phyloP scores from a whole-genome alignment of 2,329 filamentous ascomycete genomes.

The Trichoderma citrinoviride region DNA sequence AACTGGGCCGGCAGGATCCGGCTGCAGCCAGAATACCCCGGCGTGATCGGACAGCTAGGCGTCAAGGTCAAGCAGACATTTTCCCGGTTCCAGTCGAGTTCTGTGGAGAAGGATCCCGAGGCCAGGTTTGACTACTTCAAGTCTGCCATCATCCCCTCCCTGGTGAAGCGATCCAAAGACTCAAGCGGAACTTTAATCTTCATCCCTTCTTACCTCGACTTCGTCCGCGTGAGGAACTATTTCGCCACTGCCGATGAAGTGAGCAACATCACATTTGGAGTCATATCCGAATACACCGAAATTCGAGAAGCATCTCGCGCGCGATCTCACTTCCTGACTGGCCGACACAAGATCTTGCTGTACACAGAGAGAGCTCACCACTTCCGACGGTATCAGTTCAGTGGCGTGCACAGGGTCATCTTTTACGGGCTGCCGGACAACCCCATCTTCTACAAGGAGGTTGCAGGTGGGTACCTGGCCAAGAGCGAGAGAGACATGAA shows the following conservation, averaged over 20 bases:
- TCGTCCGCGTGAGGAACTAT: conserved; percentile 88
- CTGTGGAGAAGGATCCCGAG: conserved; percentile 75
- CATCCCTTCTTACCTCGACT: conserved; percentile 91
- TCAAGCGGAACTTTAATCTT: conserved; percentile 75
- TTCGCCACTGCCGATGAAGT: conserved; percentile 69
- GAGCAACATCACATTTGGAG: conserved; percentile 60
- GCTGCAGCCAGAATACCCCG: conserved; percentile 65
- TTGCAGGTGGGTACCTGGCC: conserved; percentile 65
- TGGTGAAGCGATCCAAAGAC: conserved; percentile 66
- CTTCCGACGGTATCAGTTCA: conserved; percentile 82
- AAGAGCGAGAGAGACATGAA: conserved; percentile 56
- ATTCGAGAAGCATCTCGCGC: conserved; percentile 77
- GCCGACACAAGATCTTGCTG: conserved; percentile 76
- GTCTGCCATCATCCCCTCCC: conserved; percentile 71
- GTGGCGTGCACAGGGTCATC: conserved; percentile 78
- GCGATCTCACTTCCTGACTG: conserved; percentile 80
- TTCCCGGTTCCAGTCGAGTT: conserved; percentile 73
- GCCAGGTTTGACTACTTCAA: conserved; percentile 89
- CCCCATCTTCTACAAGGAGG: conserved; percentile 73
- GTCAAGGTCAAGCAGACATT: conserved; percentile 82
- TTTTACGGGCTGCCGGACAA: conserved; percentile 93
- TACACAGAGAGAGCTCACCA: conserved; percentile 98
- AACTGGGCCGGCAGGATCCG: conserved; percentile 81
- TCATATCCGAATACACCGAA: conserved; percentile 84
- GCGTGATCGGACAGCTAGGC: conserved; percentile 70